Conservation (phyloP, 1,284 basidiomycete species). For the Sanguinoderma infundibulare region DNA sequence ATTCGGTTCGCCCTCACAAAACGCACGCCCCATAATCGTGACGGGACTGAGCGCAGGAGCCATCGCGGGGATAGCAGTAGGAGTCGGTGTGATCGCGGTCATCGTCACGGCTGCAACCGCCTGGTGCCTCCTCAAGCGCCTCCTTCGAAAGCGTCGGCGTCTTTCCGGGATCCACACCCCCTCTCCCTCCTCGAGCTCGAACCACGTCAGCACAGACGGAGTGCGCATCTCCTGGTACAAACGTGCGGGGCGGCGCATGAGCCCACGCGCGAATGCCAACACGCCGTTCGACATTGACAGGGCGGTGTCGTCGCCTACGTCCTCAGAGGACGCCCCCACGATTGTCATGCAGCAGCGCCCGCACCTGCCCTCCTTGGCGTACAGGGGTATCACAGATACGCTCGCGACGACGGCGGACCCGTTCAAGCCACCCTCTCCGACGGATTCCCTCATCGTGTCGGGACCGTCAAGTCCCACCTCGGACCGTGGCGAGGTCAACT, state of each 20-base stretch:
- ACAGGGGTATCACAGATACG: not conserved
- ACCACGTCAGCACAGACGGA: not conserved
- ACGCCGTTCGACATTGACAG: conserved; percentile 2
- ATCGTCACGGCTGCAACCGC: not conserved
- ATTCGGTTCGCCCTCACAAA: not conserved
- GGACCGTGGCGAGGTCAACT: not conserved
- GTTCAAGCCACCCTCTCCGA: not conserved
- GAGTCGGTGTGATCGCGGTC: not conserved
- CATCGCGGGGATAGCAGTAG: not conserved
- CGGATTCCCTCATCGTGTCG: not conserved
- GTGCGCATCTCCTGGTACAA: not conserved
- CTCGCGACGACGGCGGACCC: not conserved
- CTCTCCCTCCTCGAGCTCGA: not conserved
- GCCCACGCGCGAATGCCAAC: not conserved
- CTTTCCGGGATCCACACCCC: not conserved
- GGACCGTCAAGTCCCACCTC: not conserved
- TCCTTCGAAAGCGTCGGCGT: not conserved
- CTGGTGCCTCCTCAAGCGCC: conserved; percentile 4
- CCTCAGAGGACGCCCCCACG: not conserved
- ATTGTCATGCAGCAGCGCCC: not conserved
- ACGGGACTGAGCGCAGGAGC: not conserved
- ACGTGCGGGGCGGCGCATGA: not conserved
- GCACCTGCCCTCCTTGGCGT: not conserved
- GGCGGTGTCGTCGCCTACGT: not conserved
- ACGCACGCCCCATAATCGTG: too few species aligned